Conservation (phyloP, 768 basidiomycete species). For the Amanita muscaria region DNA sequence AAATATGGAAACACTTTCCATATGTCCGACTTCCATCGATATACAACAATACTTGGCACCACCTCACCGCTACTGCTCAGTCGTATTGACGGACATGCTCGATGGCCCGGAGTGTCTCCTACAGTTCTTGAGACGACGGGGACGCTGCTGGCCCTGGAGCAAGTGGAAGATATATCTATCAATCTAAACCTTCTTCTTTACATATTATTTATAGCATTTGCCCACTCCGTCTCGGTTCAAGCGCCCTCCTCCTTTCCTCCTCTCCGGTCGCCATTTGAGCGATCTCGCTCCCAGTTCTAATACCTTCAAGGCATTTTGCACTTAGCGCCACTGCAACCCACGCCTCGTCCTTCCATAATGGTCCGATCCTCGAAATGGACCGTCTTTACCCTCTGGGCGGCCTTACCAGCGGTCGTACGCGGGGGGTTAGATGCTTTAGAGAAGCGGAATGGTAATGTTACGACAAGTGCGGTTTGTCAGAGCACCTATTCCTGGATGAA, state of each 20-base stretch:
- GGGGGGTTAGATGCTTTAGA: no score
- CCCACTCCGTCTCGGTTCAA: no score
- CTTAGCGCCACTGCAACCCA: no score
- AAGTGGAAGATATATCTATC: constrained; percentile 33
- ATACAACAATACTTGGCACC: no score
- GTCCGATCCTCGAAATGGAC: background rate
- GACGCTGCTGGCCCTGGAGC: constrained; percentile 31
- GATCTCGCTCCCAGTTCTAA: background rate
- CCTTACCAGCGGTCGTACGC: background rate
- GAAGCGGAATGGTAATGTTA: no score
- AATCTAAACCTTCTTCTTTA: no score
- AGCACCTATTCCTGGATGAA: constrained; percentile 4
- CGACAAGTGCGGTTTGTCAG: background rate
- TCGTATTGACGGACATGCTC: constrained; percentile 78
- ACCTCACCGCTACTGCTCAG: constrained; percentile 63
- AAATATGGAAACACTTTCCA: no score
- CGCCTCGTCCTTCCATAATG: background rate
- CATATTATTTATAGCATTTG: no score
- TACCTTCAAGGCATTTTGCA: no score
- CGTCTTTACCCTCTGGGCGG: background rate
- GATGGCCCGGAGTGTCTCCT: constrained; percentile 82
- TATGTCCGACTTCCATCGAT: no score
- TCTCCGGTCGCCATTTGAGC: background rate
- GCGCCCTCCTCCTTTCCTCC: no score
- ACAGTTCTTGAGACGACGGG: constrained; percentile 58